Conservation (phyloP, 83 land plant genomes). For the Picea engelmannii region DNA sequence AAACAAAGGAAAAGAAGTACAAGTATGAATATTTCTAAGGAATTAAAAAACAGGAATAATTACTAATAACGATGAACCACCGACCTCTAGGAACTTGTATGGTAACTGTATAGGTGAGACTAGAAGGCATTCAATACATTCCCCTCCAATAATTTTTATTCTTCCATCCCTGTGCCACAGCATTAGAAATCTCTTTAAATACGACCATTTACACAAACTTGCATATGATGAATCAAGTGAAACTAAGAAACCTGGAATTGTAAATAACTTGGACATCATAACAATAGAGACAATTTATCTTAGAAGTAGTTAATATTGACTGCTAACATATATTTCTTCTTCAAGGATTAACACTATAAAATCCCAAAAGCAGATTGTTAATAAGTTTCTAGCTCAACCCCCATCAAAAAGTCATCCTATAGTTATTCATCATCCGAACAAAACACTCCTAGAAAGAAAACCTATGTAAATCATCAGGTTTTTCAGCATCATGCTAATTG, state of each 20-base stretch:
- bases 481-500: neutral
- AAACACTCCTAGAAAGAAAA: neutral
- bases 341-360: neutral
- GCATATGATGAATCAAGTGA: neutral
- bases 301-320: neutral
- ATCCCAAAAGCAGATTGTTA: neutral
- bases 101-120: slow-evolving; percentile 17
- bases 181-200: neutral
- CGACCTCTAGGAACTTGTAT: slow-evolving; percentile 17
- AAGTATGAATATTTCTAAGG: neutral
- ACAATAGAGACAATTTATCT: neutral
- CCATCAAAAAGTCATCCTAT: neutral
- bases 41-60: neutral
- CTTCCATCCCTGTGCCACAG: slow-evolving; percentile 16
- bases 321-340: neutral
- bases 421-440: neutral
- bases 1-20: neutral
- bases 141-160: slow-evolving; percentile 17
- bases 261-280: neutral
- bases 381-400: neutral
- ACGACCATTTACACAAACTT: neutral
- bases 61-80: slow-evolving; percentile 1
- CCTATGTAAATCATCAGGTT: neutral
- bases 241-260: neutral
- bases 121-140: slow-evolving; percentile 14